phyloP scores from a whole-genome alignment of 2,329 filamentous ascomycete species.

The Pseudogymnoascus sp. region DNA sequence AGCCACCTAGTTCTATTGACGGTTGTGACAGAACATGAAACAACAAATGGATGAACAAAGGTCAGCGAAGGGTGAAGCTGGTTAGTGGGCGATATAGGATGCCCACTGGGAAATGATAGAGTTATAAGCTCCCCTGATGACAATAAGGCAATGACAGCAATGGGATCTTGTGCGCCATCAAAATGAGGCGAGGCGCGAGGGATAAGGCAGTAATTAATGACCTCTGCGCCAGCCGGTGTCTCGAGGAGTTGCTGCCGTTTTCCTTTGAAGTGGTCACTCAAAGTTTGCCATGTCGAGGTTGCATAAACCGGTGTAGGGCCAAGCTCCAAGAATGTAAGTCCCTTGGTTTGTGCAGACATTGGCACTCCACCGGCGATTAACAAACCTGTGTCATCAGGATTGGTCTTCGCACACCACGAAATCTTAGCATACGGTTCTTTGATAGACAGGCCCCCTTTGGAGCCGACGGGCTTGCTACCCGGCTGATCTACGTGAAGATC shows the following conservation, averaged over 20 bases:
- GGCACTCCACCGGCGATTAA: conserved; percentile 75
- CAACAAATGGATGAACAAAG: conserved; percentile 85
- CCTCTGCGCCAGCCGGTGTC: conserved; percentile 67
- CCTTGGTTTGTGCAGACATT: conserved; percentile 58
- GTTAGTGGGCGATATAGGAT: conserved; percentile 85
- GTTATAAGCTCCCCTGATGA: conserved; percentile 84
- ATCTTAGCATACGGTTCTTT: conserved; percentile 72
- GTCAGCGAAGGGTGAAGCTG: conserved; percentile 81
- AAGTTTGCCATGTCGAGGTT: conserved; percentile 80
- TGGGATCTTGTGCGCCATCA: conserved; percentile 78
- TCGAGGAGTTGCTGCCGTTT: conserved; percentile 64
- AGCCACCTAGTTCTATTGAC: conserved; percentile 79
- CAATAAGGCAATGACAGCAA: conserved; percentile 71
- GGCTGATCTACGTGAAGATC: conserved; percentile 66
- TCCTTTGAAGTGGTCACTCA: conserved; percentile 71
- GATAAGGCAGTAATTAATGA: conserved; percentile 73
- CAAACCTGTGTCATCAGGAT: conserved; percentile 86
- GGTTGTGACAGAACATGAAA: conserved; percentile 59
- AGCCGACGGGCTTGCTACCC: conserved; percentile 34
- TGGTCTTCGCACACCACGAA: conserved; percentile 88
- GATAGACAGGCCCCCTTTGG: conserved; percentile 44
- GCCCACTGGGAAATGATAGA: conserved; percentile 84
- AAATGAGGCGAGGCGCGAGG: conserved; percentile 80
- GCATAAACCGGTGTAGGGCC: conserved; percentile 83
- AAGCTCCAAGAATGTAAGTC: conserved; percentile 81